Evolutionary conservation across 495 filamentous ascomycete species (phyloP).

Genomic region (Hypomontagnella submonticulosa): DNA sequence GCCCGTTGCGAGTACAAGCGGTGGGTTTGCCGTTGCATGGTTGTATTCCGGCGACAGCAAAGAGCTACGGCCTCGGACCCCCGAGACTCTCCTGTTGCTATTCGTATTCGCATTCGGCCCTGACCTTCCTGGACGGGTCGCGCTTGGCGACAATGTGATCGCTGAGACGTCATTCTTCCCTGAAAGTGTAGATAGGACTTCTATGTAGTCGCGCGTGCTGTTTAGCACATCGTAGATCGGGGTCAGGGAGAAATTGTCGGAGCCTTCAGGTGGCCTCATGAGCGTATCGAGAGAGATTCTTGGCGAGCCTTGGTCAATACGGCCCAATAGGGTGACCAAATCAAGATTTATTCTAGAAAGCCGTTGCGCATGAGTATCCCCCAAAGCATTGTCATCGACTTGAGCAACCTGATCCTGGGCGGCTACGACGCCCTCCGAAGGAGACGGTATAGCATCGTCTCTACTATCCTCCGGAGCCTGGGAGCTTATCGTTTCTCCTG

Average conservation of each 20-base stretch:
- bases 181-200: conserved; percentile 22
- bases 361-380: conserved; percentile 19
- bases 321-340: conserved; percentile 20
- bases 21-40: background rate
- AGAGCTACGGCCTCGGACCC: background rate
- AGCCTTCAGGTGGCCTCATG: conserved; percentile 10
- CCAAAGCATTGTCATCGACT: background rate
- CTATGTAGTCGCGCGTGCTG: conserved; percentile 28
- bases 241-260: background rate
- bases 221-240: conserved; percentile 24
- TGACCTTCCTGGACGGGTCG: background rate
- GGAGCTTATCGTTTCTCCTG: background rate
- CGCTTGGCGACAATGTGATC: background rate
- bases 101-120: background rate
- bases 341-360: conserved; percentile 35
- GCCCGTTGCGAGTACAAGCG: background rate
- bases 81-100: background rate
- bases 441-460: background rate
- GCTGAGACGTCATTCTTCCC: background rate
- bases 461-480: background rate
- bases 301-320: conserved; percentile 16
- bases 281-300: conserved; percentile 20
- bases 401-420: conserved; percentile 6
- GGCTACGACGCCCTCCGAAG: background rate
- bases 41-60: background rate